Evolutionary conservation across 495 filamentous ascomycete genomes (phyloP), one percentile per base, ranked within the genome.

Genomic region (Penicillium macrosclerotiorum): DNA sequence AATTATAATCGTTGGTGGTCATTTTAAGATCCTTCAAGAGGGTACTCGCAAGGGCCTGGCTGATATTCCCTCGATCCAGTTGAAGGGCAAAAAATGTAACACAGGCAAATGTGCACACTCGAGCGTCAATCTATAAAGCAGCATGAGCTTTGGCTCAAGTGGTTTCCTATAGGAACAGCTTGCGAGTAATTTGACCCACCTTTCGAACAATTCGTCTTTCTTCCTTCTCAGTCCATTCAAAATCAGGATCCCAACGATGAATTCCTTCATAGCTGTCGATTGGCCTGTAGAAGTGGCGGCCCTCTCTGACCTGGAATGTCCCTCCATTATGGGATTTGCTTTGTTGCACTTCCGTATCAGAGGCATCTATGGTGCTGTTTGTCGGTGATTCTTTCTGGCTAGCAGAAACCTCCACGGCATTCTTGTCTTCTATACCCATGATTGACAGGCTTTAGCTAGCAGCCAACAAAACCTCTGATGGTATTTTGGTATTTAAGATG

Each of bases 1-100:
- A 69, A 49, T 88, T 87, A 62, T 84, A 86, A 68, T 79, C 80
- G 45, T 86, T 81, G 14, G 76, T 85, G 25, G 64, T 76, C 27
- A 86, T 57, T 0, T 69, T 51, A 4, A 75, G 52, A 40, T 76
- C 67, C 12, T 42, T 51, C 7, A 85, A 66, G 47, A 85, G 65
- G 54, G 82, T 80, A 54, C 84, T 81, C 0, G 79, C 75, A 3
- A 85, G 54, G 3, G 83, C 81, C 52, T 85, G 76, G 13, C 57
- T 47, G 35, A 86, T 75, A 51, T 88, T 89, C 13, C 80, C 77
- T 26, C 85, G 73, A 53, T 90, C 85, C 4, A 88, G 64, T 44
- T 89, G 82, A 20, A 89, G 69, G 1, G 82, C 82, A 40, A 88
- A 55, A 37, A 55, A 55, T 7, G 47, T 55, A 25, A 55, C 47